Conservation (phyloP, 208 protist species). For the Tritrichomonas musculus region DNA sequence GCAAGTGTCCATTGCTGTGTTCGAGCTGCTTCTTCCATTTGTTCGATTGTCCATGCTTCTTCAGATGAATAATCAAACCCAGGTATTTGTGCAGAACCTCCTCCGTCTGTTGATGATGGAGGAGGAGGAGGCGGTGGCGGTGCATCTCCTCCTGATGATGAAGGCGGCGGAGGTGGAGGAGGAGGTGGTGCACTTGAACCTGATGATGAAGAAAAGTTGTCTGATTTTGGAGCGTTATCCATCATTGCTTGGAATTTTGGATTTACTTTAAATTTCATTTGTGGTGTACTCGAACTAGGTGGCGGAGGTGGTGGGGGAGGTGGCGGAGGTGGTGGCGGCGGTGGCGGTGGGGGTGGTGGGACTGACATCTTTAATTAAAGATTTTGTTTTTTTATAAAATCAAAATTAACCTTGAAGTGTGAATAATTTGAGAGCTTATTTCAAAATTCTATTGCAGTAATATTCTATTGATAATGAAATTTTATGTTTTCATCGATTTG, state of each 20-base stretch:
- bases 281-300: neutral
- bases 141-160: neutral
- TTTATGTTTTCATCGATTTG: too few relatives aligned
- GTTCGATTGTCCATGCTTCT: neutral
- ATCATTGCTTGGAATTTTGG: slow-evolving; percentile 24
- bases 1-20: neutral
- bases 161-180: neutral
- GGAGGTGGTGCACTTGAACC: neutral
- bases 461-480: too few relatives aligned
- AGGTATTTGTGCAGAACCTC: neutral
- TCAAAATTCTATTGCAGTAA: too few relatives aligned
- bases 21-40: slow-evolving; percentile 24
- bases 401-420: too few relatives aligned
- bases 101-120: neutral
- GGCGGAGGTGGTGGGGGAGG: neutral
- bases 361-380: too few relatives aligned
- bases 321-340: neutral
- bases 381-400: too few relatives aligned
- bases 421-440: too few relatives aligned
- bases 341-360: too few relatives aligned
- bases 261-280: neutral
- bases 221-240: neutral
- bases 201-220: neutral
- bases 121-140: neutral
- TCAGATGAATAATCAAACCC: neutral